Evolutionary conservation across 345 rosid genomes (phyloP), one percentile per base, ranked within the genome.

Genomic region (Murraya paniculata): DNA sequence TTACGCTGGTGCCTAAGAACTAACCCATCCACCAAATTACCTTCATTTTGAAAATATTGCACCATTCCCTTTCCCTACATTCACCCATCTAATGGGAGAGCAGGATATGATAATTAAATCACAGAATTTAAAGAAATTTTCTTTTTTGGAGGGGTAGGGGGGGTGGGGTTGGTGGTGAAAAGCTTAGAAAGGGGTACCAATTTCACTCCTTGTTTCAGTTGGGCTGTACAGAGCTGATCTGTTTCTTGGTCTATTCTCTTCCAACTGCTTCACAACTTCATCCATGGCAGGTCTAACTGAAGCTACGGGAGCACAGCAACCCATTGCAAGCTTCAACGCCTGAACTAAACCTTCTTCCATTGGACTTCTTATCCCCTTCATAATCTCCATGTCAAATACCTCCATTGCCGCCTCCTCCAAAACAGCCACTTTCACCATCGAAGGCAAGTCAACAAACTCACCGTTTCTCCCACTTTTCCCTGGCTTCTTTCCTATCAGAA

Each of bases 341-440:
- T 93, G 99, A 80, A 92, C 93, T 66, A 96, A 78, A 27, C 99
- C 99, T 72, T 94, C 99, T 84, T 96, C 99, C 98, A 94, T 94
- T 9, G 98, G 97, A 64, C 90, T 96, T 83, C 93, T 91, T 36
- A 96, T 80, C 57, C 99, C 98, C 82, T 89, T 96, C 87, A 94
- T 39, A 25, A 91, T 84, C 83, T 96, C 99, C 76, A 92, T 75
- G 24, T 96, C 97, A 2, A 96, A 96, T 74, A 96, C 97, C 76
- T 93, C 99, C 98, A 93, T 88, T 2, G 99, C 87, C 2, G 97
- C 92, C 87, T 96, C 99, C 84, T 96, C 99, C 84, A 96, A 82
- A 45, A 96, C 99, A 0, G 99, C 97, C 57, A 87, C 95, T 88
- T 96, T 96, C 70, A 96, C 98, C 82, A 89, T 83, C 3, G 99